phyloP scores from a whole-genome alignment of 768 basidiomycete species.

The Chalciporus chontae region DNA sequence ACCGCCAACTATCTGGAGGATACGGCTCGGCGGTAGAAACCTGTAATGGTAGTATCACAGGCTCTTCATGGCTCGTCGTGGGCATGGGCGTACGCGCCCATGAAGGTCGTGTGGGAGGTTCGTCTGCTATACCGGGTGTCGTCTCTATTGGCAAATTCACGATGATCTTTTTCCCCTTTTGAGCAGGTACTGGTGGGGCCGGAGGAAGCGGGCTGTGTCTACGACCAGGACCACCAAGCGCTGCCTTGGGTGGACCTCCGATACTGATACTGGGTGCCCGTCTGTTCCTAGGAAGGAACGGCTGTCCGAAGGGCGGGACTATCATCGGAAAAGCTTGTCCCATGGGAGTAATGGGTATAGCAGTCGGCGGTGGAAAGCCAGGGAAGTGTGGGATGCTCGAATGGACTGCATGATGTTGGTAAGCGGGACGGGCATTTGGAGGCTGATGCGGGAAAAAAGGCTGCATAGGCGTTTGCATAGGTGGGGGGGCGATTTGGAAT shows the following conservation, averaged over 20 bases:
- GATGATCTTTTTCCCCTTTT: conserved; percentile 60
- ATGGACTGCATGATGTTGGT: conserved; percentile 48
- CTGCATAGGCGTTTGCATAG: conserved; percentile 74
- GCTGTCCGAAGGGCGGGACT: conserved; percentile 42
- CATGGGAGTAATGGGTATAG: conserved; percentile 60
- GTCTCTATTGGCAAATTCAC: conserved; percentile 78
- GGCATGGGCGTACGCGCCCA: conserved; percentile 64
- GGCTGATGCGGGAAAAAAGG: conserved; percentile 54
- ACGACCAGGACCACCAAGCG: conserved; percentile 73
- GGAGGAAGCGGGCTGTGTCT: conserved; percentile 67
- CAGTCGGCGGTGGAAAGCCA: conserved; percentile 52
- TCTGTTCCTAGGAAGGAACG: conserved; percentile 59
- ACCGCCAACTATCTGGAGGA: conserved; percentile 63
- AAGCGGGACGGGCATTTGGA: conserved; percentile 47
- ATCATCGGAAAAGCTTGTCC: conserved; percentile 54
- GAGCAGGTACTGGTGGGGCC: conserved; percentile 28
- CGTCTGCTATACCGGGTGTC: conserved; percentile 32
- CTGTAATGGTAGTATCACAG: conserved; percentile 29
- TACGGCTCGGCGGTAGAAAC: conserved; percentile 48
- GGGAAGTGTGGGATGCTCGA: conserved; percentile 66
- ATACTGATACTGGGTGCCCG: conserved; percentile 65
- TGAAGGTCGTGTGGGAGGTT: conserved; percentile 39
- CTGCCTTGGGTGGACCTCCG: conserved; percentile 87
- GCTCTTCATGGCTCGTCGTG: conserved; percentile 32
- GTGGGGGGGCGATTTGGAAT: conserved; percentile 41